phyloP scores from a whole-genome alignment of 148 eudicot species.

The Vaccinium myrtillus region DNA sequence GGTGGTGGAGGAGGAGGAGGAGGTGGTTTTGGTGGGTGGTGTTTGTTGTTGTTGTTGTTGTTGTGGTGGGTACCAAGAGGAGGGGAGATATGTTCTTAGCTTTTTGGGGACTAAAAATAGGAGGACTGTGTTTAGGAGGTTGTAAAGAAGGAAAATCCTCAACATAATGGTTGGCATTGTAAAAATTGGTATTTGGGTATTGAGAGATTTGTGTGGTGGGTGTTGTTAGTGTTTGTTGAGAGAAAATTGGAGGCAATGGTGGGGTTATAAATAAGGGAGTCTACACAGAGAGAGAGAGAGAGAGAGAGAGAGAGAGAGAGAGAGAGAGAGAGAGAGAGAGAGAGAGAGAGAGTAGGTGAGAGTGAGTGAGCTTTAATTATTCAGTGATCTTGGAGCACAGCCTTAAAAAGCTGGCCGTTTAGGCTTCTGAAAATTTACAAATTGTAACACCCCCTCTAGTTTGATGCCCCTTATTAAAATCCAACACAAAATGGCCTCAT shows the following conservation, averaged over 20 bases:
- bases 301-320: no score
- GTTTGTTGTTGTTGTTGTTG: background rate
- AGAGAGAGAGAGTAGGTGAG: background rate
- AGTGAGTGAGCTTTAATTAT: background rate
- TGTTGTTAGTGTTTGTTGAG: background rate
- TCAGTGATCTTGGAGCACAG: no score
- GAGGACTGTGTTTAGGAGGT: slow-evolving; percentile 23
- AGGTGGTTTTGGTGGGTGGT: background rate
- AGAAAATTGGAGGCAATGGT: background rate
- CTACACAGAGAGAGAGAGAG: background rate
- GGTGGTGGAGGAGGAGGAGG: background rate
- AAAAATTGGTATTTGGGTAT: background rate
- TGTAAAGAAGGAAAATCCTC: slow-evolving; percentile 23
- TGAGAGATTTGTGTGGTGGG: background rate
- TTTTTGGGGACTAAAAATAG: slow-evolving; percentile 34
- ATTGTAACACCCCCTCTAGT: no score
- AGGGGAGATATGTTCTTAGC: slow-evolving; percentile 22
- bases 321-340: no score
- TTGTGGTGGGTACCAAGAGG: slow-evolving; percentile 23
- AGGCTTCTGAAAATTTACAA: no score
- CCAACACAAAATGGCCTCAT: no score
- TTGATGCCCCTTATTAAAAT: no score
- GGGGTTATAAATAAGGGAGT: slow-evolving; percentile 7
- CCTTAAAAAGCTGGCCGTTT: no score
- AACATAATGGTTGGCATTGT: slow-evolving; percentile 27